Conservation (phyloP, 2,329 filamentous ascomycete genomes). For the Nemania sp. region DNA sequence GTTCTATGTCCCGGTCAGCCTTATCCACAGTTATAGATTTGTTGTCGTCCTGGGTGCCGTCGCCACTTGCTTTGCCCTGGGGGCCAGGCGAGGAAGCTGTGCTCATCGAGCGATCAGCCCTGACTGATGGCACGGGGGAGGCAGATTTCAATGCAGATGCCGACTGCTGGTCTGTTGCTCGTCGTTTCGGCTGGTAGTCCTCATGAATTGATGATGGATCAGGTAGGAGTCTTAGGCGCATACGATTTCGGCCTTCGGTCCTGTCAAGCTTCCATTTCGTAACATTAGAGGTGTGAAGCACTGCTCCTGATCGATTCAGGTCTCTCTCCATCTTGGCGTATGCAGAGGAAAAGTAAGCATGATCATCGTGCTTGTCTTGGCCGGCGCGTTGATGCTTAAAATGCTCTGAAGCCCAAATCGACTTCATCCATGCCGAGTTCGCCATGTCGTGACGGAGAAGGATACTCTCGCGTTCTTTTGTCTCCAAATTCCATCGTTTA, state of each 20-base stretch:
- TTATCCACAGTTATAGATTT: conserved; percentile 32
- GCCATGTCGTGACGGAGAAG: conserved; percentile 83
- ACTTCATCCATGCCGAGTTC: conserved; percentile 90
- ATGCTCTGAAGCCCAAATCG: conserved; percentile 90
- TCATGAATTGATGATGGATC: conserved; percentile 71
- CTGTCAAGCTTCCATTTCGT: conserved; percentile 91
- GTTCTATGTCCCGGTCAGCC: conserved; percentile 34
- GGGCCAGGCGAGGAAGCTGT: conserved; percentile 27
- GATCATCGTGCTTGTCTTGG: conserved; percentile 93
- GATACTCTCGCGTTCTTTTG: conserved; percentile 69
- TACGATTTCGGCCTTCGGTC: conserved; percentile 92
- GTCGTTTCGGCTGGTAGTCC: conserved; percentile 84
- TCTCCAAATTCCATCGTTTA: conserved; percentile 76
- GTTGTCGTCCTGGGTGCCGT: conserved; percentile 30
- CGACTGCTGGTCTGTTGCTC: conserved; percentile 51
- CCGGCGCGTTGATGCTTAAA: conserved; percentile 86
- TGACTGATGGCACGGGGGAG: conserved; percentile 20
- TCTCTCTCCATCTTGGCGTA: conserved; percentile 81
- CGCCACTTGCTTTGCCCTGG: conserved; percentile 29
- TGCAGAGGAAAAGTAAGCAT: conserved; percentile 73
- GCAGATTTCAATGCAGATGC: conserved; percentile 44
- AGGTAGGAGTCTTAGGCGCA: conserved; percentile 85
- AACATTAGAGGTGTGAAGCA: conserved; percentile 69
- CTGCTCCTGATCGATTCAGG: conserved; percentile 76
- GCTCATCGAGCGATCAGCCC: conserved; percentile 25